phyloP scores from a whole-genome alignment of 345 rosid genomes.

The Linum tenue region DNA sequence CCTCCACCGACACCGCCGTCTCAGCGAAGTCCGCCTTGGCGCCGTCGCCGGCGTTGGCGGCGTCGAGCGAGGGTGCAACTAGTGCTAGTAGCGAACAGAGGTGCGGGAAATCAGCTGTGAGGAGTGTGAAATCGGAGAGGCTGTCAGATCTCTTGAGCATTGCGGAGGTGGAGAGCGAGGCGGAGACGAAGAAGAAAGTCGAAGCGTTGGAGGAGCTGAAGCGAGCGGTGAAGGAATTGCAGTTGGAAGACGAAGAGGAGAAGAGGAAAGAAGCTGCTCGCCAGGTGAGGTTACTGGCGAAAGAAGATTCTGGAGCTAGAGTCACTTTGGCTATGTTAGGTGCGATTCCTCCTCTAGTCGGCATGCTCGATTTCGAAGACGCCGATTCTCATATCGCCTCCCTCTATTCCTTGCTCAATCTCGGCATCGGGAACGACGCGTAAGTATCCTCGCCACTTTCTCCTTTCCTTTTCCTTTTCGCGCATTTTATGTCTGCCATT shows the following conservation, averaged over 20 bases:
- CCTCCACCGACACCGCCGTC: constrained; percentile 19
- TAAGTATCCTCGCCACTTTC: no score
- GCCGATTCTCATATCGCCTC: constrained; percentile 54
- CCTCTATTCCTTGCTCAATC: constrained; percentile 82
- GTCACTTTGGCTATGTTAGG: constrained; percentile 85
- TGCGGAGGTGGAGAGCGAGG: constrained; percentile 61
- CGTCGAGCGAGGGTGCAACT: background rate
- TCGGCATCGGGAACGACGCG: constrained; percentile 85
- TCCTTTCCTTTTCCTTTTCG: background rate
- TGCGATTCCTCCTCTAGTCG: constrained; percentile 81
- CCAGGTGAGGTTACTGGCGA: constrained; percentile 53
- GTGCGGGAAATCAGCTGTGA: background rate
- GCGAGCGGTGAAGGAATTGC: constrained; percentile 59
- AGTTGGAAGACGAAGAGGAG: constrained; percentile 24
- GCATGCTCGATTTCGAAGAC: constrained; percentile 58
- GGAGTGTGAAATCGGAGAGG: constrained; percentile 56
- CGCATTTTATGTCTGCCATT: background rate
- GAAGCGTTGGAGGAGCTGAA: constrained; percentile 61
- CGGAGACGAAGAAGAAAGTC: constrained; percentile 57
- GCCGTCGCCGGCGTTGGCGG: background rate
- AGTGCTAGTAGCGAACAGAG: background rate
- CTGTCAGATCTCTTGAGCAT: constrained; percentile 66
- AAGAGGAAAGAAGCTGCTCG: constrained; percentile 44
- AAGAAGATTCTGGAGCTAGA: constrained; percentile 65
- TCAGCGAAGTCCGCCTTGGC: background rate